A percentile compares a stretch with the other conserved stretches of the same genome.
These are phyloP conservation scores for Xerocomellus amylosporus DNA, from an alignment of 768 basidiomycete species.

Conservation along the genomic window DNA sequence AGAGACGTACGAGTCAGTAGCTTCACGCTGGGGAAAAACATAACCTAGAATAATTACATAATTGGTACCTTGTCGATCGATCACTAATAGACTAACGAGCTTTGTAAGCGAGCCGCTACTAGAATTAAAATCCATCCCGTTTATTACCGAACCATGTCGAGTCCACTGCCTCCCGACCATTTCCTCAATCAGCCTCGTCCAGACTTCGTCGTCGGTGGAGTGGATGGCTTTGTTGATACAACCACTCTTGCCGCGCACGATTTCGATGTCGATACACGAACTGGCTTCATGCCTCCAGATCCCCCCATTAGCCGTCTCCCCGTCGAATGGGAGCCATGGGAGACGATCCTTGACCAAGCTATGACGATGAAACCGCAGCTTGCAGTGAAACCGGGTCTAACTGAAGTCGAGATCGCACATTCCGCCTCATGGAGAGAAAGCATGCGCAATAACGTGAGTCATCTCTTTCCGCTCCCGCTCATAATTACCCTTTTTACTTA, in stretches of 20 bases:
- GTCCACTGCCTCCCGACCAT: constrained; percentile 24
- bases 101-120: no score
- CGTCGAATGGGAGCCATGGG: constrained; percentile 68
- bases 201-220: constrained; percentile 23
- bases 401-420: constrained; percentile 34
- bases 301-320: constrained; percentile 67
- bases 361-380: constrained; percentile 49
- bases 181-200: constrained; percentile 37
- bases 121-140: no score
- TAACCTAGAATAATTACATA: no score
- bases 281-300: constrained; percentile 88
- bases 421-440: constrained; percentile 54
- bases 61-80: no score
- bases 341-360: constrained; percentile 53
- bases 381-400: constrained; percentile 44
- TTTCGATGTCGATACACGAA: constrained; percentile 89
- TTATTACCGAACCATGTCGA: constrained; percentile 8
- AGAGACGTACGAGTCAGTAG: background rate
- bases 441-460: constrained; percentile 47
- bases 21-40: no score
- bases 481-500: background rate
- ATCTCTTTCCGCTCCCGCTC: background rate
- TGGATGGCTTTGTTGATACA: constrained; percentile 40
- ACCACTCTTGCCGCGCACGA: constrained; percentile 76
- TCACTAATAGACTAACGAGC: no score